Base-by-base conservation (phyloP, 2,329 filamentous ascomycete species). In the Cordyceps militaris region DNA sequence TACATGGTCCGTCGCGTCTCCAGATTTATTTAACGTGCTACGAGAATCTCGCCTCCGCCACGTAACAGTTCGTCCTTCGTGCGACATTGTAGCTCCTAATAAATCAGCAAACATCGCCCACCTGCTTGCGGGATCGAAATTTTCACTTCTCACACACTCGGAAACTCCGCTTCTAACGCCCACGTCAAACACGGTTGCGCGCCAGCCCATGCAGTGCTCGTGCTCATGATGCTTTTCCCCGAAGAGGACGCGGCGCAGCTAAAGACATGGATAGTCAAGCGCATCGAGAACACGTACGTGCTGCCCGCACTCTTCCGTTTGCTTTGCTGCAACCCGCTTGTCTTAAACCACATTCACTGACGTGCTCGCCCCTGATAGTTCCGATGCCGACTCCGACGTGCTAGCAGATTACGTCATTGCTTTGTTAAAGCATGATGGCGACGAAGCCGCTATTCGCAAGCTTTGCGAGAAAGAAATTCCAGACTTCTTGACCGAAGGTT, bases 401-500 rank as follows among this genome's bases (percentile, higher is more conserved):
- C 83, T 94, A 3, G 89, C 88, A 48, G 89, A 94, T 65, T 94
- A 92, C 68, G 86, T 93, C n/a, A 78, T 92, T 61, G 89, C 88
- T 7, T 80, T 94, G 21, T 74, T 93, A 47, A 82, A 83, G 61
- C 85, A 88, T 61, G 87, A 91, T 62, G 86, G 86, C 61, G 78
- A 83, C 52, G 74, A 80, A 42, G 77, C 79, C n/a, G 77, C 81
- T 21, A 84, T 91, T 56, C 81, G 84, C 66, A 75, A 79, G 64
- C 81, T 87, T 53, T 91, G 87, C 70, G 79, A 89, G 66, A 78
- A 82, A 55, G 86, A 91, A 69, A 84, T 93, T 42, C 80, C 82
- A 2, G 88, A 92, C 67, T 93, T 93, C 67, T 72, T 93, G 19
- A 83, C 83, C 65, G 85, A 90, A 65, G 81, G 86, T 72, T 16